Evolutionary conservation across 805 yeast genomes (phyloP).

Genomic region (Grigorovia jiainica): DNA sequence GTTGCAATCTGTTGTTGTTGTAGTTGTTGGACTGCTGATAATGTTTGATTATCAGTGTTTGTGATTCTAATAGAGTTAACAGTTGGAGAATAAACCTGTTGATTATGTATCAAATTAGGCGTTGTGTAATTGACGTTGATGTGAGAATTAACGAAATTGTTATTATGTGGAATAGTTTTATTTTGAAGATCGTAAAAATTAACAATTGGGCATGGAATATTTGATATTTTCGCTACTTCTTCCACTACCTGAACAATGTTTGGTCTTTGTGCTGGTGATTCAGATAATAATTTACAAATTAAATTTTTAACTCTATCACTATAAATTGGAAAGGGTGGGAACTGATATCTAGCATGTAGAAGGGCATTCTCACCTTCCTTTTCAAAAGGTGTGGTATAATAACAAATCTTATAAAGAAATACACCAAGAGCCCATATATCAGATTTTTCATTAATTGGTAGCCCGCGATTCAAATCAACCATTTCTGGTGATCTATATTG

Average conservation of each 20-base stretch:
- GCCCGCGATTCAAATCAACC: conserved; percentile 60
- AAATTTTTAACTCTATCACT: conserved; percentile 55
- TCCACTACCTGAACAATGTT: conserved; percentile 61
- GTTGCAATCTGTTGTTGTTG: not conserved
- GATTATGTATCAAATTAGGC: not conserved
- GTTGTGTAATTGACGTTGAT: not conserved
- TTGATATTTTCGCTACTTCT: conserved; percentile 56
- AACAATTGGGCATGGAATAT: conserved; percentile 34
- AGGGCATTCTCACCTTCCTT: conserved; percentile 54
- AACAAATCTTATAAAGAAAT: conserved; percentile 66
- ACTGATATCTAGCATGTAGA: conserved; percentile 43
- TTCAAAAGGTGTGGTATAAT: conserved; percentile 79
- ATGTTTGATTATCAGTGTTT: too few species aligned
- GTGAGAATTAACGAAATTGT: not conserved
- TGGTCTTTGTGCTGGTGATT: conserved; percentile 64
- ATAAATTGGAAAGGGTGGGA: conserved; percentile 48
- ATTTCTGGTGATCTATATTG: conserved; percentile 81
- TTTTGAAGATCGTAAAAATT: conserved; percentile 26
- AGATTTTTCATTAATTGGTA: conserved; percentile 70
- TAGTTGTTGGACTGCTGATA: too few species aligned
- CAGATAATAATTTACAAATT: conserved; percentile 50
- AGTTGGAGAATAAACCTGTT: not conserved
- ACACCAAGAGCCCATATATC: conserved; percentile 85
- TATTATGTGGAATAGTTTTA: not conserved
- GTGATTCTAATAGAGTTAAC: too few species aligned